A percentile compares a stretch with the other conserved stretches of the same genome.
Conservation (phyloP, 176 grass and related monocot genomes). For the Avena atlantica region DNA sequence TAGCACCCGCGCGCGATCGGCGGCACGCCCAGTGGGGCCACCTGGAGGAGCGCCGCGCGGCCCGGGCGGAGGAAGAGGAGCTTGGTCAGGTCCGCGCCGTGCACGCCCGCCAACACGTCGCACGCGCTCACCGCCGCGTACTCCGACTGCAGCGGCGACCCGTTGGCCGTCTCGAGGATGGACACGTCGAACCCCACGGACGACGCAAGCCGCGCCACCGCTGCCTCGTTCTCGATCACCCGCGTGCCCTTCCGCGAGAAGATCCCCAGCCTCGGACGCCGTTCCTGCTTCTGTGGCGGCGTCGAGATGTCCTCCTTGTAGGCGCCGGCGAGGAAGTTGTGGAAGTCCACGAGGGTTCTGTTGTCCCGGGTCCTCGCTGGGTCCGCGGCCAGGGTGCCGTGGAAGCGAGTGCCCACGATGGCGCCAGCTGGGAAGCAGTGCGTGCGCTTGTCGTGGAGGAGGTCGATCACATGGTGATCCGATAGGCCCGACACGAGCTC, state of each 20-base stretch:
- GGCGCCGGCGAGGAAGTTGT: too few relatives aligned
- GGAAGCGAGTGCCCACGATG: conserved; percentile 44
- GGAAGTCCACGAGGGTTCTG: too few relatives aligned
- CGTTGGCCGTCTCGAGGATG: conserved; percentile 48
- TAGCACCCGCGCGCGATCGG: conserved; percentile 49
- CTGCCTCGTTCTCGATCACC: conserved; percentile 71
- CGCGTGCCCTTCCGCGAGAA: conserved; percentile 15
- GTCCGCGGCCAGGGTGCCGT: too few relatives aligned
- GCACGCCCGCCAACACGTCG: conserved; percentile 76
- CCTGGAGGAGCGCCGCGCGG: conserved; percentile 48
- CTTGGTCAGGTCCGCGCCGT: conserved; percentile 75
- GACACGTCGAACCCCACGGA: conserved; percentile 61
- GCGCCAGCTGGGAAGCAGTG: conserved; percentile 26
- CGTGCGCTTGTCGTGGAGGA: conserved; percentile 43
- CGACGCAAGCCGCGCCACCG: conserved; percentile 13
- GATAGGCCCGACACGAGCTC: conserved; percentile 57
- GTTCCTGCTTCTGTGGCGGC: too few relatives aligned
- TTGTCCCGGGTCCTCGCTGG: too few relatives aligned
- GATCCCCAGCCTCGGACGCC: too few relatives aligned
- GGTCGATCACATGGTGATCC: conserved; percentile 52
- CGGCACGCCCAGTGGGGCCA: conserved; percentile 55
- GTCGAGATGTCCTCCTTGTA: too few relatives aligned
- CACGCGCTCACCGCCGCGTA: conserved; percentile 50
- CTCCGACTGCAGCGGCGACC: conserved; percentile 32
- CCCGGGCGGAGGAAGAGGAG: conserved; percentile 67